Base-by-base conservation (phyloP, 2,329 filamentous ascomycete genomes). In the Colletotrichum tropicale region DNA sequence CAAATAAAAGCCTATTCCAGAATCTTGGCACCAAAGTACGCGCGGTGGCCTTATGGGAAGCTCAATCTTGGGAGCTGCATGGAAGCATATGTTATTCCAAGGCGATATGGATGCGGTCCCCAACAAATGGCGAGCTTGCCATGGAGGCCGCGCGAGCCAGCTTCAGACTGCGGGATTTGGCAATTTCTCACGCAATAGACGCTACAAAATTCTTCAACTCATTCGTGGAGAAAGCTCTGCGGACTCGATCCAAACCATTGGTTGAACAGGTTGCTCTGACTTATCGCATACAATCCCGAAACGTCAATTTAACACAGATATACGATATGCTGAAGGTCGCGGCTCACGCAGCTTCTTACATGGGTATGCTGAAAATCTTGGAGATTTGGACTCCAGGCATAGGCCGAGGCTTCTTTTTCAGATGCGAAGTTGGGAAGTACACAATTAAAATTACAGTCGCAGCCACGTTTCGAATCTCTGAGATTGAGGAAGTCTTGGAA, bases 131-230 rank as follows among this genome's bases (percentile, higher is more conserved):
- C 18, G 4, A 52, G 16, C 43, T 52, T 6, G n/a, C 43, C 10
- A 52, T 3, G n/a, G 6, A 52, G n/a, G 43, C n/a, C 21, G 43
- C n/a, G 43, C n/a, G 10, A 21, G 43, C 43, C n/a, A 52, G 43
- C 43, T 52, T 52, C n/a, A 52, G 2, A 5, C 43, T 52, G 6
- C 6, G 8, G 18, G 6, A n/a, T 12, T 8, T 52, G n/a, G n/a
- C n/a, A 52, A 52, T 52, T 21, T 52, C 43, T 8, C 10, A 21
- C n/a, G 43, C n/a, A 52, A 52, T n/a, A 52, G 10, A 52, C 12
- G n/a, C 43, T 10, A 21, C 1, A 21, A 4, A 13, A 0, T 52
- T 52, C 6, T 21, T 52, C n/a, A 12, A 0, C 7, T 6, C 6
- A 13, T 52, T 52, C 1, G n/a, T 18, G 5, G n/a, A 8, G 4